phyloP scores from a whole-genome alignment of 83 land plant species.

The Picea abies region DNA sequence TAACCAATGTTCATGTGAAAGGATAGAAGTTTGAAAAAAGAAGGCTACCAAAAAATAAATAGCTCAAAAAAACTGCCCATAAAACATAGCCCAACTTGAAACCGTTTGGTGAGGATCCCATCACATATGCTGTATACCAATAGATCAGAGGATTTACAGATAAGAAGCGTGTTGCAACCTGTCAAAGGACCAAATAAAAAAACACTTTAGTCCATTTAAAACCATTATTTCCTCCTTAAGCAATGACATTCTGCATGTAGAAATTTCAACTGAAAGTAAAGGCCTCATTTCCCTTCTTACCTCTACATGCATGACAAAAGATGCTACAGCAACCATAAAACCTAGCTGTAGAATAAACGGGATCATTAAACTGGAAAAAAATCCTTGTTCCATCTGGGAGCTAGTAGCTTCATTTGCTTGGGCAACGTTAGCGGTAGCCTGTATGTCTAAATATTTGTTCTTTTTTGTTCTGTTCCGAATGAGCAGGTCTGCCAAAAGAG shows the following conservation, averaged over 20 bases:
- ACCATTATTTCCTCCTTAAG: neutral
- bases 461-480: neutral
- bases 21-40: slow-evolving; percentile 85
- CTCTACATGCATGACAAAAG: slow-evolving; percentile 92
- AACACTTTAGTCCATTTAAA: neutral
- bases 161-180: slow-evolving; percentile 75
- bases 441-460: neutral
- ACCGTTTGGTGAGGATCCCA: slow-evolving; percentile 12
- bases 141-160: slow-evolving; percentile 72
- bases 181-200: slow-evolving; percentile 15
- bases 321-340: slow-evolving; percentile 69
- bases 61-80: slow-evolving; percentile 53
- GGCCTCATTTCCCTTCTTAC: slow-evolving; percentile 24
- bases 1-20: slow-evolving; percentile 45
- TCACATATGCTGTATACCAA: slow-evolving; percentile 62
- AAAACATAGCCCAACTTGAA: slow-evolving; percentile 42
- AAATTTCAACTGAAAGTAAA: slow-evolving; percentile 5
- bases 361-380: slow-evolving; percentile 37
- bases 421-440: neutral
- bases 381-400: slow-evolving; percentile 23
- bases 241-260: slow-evolving; percentile 20
- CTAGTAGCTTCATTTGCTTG: neutral
- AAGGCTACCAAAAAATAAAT: slow-evolving; percentile 66
- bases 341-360: slow-evolving; percentile 76
- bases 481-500: neutral